Conservation (phyloP, 768 basidiomycete species). For the Podaxis mareebaensis region DNA sequence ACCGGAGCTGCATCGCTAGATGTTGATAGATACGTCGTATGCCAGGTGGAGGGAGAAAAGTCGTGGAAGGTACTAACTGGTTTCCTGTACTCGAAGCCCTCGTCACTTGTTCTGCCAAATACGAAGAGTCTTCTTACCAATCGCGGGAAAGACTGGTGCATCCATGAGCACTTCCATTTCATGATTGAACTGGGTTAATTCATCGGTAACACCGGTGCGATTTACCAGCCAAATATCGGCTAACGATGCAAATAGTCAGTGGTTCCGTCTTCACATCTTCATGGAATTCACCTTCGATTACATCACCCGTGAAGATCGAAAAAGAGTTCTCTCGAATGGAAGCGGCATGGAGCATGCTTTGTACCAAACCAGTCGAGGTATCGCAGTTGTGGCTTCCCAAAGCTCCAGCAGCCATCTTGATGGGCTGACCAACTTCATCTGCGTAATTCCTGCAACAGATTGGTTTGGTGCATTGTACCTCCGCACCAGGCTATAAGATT, state of each 20-base stretch:
- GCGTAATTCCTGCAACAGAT: slow-evolving; percentile 60
- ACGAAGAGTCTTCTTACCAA: slow-evolving; percentile 36
- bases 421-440: slow-evolving; percentile 34
- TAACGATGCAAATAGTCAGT: neutral
- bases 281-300: slow-evolving; percentile 49
- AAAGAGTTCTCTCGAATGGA: slow-evolving; percentile 40
- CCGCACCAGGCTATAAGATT: slow-evolving; percentile 44
- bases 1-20: slow-evolving; percentile 57
- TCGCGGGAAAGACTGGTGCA: slow-evolving; percentile 46
- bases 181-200: slow-evolving; percentile 46
- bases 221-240: slow-evolving; percentile 1
- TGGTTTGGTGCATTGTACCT: slow-evolving; percentile 60
- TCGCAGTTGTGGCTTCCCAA: slow-evolving; percentile 55
- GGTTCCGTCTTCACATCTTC: too few species aligned
- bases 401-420: slow-evolving; percentile 46
- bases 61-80: slow-evolving; percentile 35
- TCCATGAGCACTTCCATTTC: slow-evolving; percentile 43
- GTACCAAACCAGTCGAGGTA: slow-evolving; percentile 45
- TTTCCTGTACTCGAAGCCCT: slow-evolving; percentile 37
- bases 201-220: slow-evolving; percentile 42
- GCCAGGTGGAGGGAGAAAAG: neutral
- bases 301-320: slow-evolving; percentile 66
- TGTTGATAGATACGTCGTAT: neutral
- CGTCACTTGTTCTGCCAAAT: neutral
- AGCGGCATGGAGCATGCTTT: slow-evolving; percentile 50